A percentile compares a stretch with the other conserved stretches of the same genome.
Evolutionary conservation across 257 asterid species (phyloP).

Genomic region (Cordia subcordata): DNA sequence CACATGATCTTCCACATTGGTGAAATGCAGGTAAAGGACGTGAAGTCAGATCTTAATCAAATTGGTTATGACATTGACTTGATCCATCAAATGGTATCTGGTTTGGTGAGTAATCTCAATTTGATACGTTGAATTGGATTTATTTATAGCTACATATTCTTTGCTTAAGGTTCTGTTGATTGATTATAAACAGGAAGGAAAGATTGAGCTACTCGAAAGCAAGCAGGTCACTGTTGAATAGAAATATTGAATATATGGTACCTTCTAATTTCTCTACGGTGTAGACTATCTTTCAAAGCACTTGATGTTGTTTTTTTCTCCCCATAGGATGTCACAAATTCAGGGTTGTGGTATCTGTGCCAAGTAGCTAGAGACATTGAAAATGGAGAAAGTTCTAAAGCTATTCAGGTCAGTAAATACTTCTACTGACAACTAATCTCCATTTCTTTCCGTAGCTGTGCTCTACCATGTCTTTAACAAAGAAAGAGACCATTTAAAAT

Average conservation of each 20-base stretch:
- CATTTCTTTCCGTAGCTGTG: slow-evolving; percentile 3
- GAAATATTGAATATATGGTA: background rate
- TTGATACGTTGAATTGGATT: slow-evolving; percentile 9
- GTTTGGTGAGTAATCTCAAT: slow-evolving; percentile 46
- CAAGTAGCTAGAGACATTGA: slow-evolving; percentile 58
- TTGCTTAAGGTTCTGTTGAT: background rate
- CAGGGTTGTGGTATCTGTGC: slow-evolving; percentile 79
- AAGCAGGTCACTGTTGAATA: slow-evolving; percentile 50
- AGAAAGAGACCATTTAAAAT: background rate
- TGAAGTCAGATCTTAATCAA: slow-evolving; percentile 56
- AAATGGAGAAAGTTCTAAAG: slow-evolving; percentile 44
- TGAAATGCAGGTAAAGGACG: slow-evolving; percentile 55
- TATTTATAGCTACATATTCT: background rate
- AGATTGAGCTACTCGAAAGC: slow-evolving; percentile 69
- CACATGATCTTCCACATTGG: slow-evolving; percentile 2
- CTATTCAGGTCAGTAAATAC: slow-evolving; percentile 44
- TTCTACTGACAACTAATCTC: background rate
- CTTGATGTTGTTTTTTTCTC: background rate
- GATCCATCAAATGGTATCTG: slow-evolving; percentile 68
- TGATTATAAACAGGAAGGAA: slow-evolving; percentile 57
- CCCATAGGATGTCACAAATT: slow-evolving; percentile 64
- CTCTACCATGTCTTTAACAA: background rate
- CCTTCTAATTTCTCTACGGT: background rate
- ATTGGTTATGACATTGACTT: slow-evolving; percentile 58
- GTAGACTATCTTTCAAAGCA: background rate